phyloP scores from a whole-genome alignment of 306 rosid genomes.

The Inga leiocalycina region DNA sequence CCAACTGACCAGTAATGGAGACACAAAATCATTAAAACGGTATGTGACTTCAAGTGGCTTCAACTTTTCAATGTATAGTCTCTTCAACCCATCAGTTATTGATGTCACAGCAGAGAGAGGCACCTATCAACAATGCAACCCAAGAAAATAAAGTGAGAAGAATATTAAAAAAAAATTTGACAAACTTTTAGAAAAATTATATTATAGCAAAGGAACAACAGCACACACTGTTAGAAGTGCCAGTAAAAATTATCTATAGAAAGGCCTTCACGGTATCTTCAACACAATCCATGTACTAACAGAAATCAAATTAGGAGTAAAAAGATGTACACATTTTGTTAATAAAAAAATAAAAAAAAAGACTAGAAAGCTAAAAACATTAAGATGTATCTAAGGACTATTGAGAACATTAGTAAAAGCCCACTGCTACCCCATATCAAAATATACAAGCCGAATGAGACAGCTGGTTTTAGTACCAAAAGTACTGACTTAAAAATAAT shows the following conservation, averaged over 20 bases:
- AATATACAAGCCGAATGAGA: not conserved
- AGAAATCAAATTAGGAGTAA: not conserved
- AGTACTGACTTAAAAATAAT: not conserved
- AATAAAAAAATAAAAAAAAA: not conserved
- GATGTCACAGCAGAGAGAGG: constrained; percentile 86
- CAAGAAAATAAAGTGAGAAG: constrained; percentile 8
- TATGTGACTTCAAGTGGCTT: constrained; percentile 89
- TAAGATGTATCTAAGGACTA: not conserved
- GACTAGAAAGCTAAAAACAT: not conserved
- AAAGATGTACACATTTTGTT: not conserved
- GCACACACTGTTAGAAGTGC: not conserved
- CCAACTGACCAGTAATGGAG: constrained; percentile 73
- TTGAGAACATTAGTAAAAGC: not conserved
- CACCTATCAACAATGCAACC: constrained; percentile 44
- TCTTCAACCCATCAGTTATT: constrained; percentile 83
- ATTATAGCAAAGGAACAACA: not conserved
- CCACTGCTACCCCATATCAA: not conserved
- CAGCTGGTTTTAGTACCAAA: not conserved
- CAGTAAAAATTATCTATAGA: not conserved
- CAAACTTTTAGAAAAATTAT: not conserved
- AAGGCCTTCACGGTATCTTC: not conserved
- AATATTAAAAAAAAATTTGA: not conserved
- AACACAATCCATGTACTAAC: not conserved
- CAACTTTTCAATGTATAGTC: constrained; percentile 84
- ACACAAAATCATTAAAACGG: constrained; percentile 78